These are phyloP conservation scores for Calonectria leucothoes DNA, from an alignment of 2,329 filamentous ascomycete genomes.

Conservation along the genomic window DNA sequence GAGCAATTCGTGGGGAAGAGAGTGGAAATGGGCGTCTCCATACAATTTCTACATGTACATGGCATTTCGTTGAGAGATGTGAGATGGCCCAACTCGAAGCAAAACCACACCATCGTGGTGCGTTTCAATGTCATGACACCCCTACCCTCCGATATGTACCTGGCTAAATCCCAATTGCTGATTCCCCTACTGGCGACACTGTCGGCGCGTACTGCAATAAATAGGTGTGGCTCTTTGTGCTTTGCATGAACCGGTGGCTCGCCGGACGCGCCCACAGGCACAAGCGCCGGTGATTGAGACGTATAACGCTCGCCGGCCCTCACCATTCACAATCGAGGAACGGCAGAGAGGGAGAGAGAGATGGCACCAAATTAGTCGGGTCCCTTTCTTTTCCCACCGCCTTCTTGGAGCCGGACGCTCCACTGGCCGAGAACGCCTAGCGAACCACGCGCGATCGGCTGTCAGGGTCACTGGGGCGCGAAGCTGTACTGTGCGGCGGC, in stretches of 20 bases:
- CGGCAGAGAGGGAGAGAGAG: too few species aligned
- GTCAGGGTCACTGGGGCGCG: not conserved
- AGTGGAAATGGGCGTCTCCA: not conserved
- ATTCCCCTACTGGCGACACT: not conserved
- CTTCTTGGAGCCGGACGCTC: not conserved
- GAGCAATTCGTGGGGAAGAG: not conserved
- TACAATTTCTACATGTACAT: too few species aligned
- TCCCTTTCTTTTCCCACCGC: not conserved
- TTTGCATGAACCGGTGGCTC: not conserved
- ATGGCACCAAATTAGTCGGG: not conserved
- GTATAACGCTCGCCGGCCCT: not conserved
- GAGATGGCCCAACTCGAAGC: not conserved
- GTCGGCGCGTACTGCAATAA: not conserved
- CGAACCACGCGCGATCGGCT: not conserved
- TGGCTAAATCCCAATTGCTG: too few species aligned
- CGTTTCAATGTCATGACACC: not conserved
- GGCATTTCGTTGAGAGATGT: not conserved
- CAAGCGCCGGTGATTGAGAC: not conserved
- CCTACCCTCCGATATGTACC: too few species aligned
- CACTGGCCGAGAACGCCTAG: not conserved
- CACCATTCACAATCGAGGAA: not conserved
- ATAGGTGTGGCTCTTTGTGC: not conserved
- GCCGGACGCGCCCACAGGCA: not conserved
- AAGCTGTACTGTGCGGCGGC: not conserved
- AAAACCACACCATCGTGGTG: not conserved